Percentiles rank a stretch among this genome's conserved stretches.
Evolutionary conservation across 352 stramenopile genomes (phyloP).

Genomic region (Pythium volutum): DNA sequence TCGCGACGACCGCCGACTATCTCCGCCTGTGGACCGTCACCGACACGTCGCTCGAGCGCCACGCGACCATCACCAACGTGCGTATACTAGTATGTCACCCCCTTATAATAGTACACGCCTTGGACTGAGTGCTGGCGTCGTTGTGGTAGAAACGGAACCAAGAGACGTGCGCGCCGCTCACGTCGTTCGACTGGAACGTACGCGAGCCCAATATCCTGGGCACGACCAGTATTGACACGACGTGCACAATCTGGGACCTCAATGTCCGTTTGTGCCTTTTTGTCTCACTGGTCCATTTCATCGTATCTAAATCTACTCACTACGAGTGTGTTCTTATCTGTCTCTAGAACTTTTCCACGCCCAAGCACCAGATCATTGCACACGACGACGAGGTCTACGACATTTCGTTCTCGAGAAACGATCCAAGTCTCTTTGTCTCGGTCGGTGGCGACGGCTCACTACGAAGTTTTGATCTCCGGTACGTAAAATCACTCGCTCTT

Average conservation of each 20-base stretch:
- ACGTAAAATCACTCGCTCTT: constrained; percentile 19
- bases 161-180: constrained; percentile 96
- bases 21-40: constrained; percentile 76
- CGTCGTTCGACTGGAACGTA: constrained; percentile 99
- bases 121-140: background rate
- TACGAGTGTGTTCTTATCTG: background rate
- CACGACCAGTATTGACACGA: constrained; percentile 97
- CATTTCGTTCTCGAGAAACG: constrained; percentile 90
- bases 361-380: constrained; percentile 96
- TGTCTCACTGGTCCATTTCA: too few species aligned
- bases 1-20: constrained; percentile 84
- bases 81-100: too few species aligned
- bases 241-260: constrained; percentile 99
- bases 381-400: constrained; percentile 99
- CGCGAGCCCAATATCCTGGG: constrained; percentile 94
- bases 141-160: constrained; percentile 49
- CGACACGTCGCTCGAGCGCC: constrained; percentile 70
- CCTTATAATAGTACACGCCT: too few species aligned
- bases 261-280: constrained; percentile 64
- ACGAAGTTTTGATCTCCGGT: constrained; percentile 97
- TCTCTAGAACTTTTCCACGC: constrained; percentile 46
- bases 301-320: too few species aligned
- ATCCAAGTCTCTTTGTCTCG: constrained; percentile 95
- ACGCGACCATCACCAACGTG: constrained; percentile 74
- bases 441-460: constrained; percentile 96